Base-by-base conservation (phyloP, 257 asterid species). In the Solanum chmielewskii region DNA sequence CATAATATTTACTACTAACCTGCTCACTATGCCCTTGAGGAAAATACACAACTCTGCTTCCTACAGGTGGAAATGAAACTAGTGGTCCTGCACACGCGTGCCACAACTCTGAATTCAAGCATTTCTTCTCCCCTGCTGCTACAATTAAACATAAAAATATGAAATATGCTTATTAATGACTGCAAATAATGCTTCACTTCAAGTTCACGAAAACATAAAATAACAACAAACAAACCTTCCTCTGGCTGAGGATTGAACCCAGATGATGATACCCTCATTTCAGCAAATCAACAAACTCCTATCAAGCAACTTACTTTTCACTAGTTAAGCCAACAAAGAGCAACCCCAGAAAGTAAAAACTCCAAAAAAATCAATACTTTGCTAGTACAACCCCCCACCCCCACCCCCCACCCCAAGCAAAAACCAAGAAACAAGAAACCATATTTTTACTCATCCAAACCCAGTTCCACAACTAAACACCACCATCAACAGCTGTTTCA, bases 11-110 rank as follows among this genome's bases (percentile, higher is more conserved):
- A 64, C n/a, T 45, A 49, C 77, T 44, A 86, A 96, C 99, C 98
- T 95, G 98, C 90, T 94, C 98, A 83, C 98, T 96, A 49, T 96
- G 99, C 85, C 99, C 99, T 90, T 96, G 99, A 81, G 98, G 98
- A 82, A 95, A 95, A 90, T 95, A 95, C 88, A 94, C 97, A 11
- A 96, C 98, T 29, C 99, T 92, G 89, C 99, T 94, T 83, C 98
- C 98, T 14, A 95, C 87, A 75, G 92, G 95, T 6, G 99, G 99
- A 83, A 96, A 97, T 4, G 99, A 95, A 82, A 96, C 98, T 83
- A 96, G 89, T 7, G 99, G 99, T 52, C 99, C 99, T 11, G 99
- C 99, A 83, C 99, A 96, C 0, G 98, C 99, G 87, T 96, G 99
- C 99, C 99, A 96, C 47, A 96, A 94, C 95, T 96, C 98, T 25